Base-by-base conservation (phyloP, 139 green algal genomes). In the Chlamydomonas applanata region DNA sequence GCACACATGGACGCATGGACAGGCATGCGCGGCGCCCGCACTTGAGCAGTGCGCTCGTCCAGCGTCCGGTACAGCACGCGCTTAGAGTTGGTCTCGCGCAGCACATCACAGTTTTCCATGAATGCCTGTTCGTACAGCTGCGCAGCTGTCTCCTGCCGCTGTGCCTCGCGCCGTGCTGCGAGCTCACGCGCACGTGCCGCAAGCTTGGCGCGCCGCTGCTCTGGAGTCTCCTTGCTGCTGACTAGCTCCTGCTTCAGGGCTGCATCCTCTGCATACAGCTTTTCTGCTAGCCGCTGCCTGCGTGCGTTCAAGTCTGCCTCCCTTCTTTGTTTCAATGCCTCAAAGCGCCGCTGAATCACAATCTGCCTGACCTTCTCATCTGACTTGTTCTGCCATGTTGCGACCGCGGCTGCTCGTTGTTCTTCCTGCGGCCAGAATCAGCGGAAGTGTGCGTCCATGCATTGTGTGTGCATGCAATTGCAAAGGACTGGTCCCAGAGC, bases 191-290 rank as follows among this genome's bases (percentile, higher is more conserved):
- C 86, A 13, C 78, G 69, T 4, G 40, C 69, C 29, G 86, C 86
- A 30, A 91, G 76, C 71, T 83, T 75, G 1, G 83, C 81, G 0
- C 86, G 63, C 16, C 86, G 61, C 74, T 91, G 70, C 53, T 88
- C 86, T 16, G 86, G 86, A 24, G 82, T 89, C 60, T 89, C 78
- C 49, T 86, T 71, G 25, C 60, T 75, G 0, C 44, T 67, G 0
- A 88, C 3, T 32, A 98, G 76, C 56, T 91, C 81, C 59, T 93
- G 73, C 67, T 97, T 96, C 16, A 98, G 79, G 4, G 74, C 75
- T 36, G 82, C 65, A 69, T 98, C 94, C 79, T 98, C 94, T 33
- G 92, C 88, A 67, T 92, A 80, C 24, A 90, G 74, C 67, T 86
- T 89, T 0, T 78, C 63, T 0, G 83, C 83, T 0, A 91, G 79